Conservation (phyloP, 352 stramenopile species). For the Achlya hypogyna region DNA sequence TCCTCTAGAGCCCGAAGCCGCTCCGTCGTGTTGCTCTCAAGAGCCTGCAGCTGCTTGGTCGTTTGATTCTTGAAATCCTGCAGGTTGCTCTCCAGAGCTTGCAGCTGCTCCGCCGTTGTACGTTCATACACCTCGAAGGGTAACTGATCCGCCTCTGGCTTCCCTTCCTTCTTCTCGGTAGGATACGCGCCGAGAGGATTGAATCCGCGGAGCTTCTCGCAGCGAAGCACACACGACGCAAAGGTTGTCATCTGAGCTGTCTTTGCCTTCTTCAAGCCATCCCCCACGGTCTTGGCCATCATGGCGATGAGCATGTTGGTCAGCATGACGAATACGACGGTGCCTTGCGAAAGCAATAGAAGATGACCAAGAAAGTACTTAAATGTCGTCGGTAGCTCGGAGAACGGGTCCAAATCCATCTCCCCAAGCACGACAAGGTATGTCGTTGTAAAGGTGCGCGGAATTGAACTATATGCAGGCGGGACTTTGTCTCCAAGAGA, state of each 20-base stretch:
- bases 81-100: too few species aligned
- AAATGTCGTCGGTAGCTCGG: background rate
- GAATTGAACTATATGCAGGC: background rate
- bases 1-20: too few species aligned
- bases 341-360: background rate
- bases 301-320: slow-evolving; percentile 6
- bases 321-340: slow-evolving; percentile 10
- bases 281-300: slow-evolving; percentile 10
- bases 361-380: background rate
- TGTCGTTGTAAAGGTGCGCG: background rate
- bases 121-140: too few species aligned
- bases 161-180: too few species aligned
- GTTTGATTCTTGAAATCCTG: too few species aligned
- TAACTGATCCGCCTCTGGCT: too few species aligned
- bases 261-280: background rate
- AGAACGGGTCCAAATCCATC: background rate
- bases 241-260: background rate
- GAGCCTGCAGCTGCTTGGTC: too few species aligned
- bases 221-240: background rate
- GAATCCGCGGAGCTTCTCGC: too few species aligned
- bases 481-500: background rate
- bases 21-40: too few species aligned
- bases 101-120: too few species aligned
- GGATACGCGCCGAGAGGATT: too few species aligned
- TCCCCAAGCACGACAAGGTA: background rate